phyloP scores from a whole-genome alignment of 2,329 filamentous ascomycete genomes.

The Fonsecaea monophora region DNA sequence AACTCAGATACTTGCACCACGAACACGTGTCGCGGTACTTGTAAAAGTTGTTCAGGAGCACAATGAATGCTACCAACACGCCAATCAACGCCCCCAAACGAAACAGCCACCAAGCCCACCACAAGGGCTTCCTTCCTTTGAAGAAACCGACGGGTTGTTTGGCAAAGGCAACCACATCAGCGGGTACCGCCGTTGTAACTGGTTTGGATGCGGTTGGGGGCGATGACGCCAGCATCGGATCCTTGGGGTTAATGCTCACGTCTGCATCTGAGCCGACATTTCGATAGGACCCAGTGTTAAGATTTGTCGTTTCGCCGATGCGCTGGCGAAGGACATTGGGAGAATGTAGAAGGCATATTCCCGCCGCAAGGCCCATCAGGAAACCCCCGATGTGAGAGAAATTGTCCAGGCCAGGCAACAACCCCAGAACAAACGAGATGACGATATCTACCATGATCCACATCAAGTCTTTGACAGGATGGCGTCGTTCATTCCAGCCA shows the following conservation, averaged over 20 bases:
- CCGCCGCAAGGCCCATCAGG: conserved; percentile 85
- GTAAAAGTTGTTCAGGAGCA: conserved; percentile 92
- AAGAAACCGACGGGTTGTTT: conserved; percentile 74
- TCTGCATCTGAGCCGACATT: conserved; percentile 36
- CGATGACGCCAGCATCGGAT: conserved; percentile 17
- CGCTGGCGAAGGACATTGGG: conserved; percentile 78
- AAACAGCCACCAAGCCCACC: conserved; percentile 98
- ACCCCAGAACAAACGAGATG: conserved; percentile 89
- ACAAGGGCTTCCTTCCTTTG: conserved; percentile 86
- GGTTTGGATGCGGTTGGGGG: conserved; percentile 1
- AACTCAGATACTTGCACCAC: conserved; percentile 97
- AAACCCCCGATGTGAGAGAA: conserved; percentile 98
- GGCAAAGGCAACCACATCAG: conserved; percentile 54
- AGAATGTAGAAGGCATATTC: conserved; percentile 85
- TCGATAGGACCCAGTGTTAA: conserved; percentile 27
- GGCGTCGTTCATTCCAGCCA: conserved; percentile 81
- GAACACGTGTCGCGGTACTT: conserved; percentile 74
- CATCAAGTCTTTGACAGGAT: conserved; percentile 80
- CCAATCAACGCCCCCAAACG: conserved; percentile 77
- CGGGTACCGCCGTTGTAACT: conserved; percentile 60
- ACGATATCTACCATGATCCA: conserved; percentile 85
- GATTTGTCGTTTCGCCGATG: conserved; percentile 63
- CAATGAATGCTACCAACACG: conserved; percentile 83
- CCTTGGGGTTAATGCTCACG: conserved; percentile 28
- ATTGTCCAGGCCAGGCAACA: conserved; percentile 93